Conservation (phyloP, 495 filamentous ascomycete genomes). For the Aspergillus asperescens region DNA sequence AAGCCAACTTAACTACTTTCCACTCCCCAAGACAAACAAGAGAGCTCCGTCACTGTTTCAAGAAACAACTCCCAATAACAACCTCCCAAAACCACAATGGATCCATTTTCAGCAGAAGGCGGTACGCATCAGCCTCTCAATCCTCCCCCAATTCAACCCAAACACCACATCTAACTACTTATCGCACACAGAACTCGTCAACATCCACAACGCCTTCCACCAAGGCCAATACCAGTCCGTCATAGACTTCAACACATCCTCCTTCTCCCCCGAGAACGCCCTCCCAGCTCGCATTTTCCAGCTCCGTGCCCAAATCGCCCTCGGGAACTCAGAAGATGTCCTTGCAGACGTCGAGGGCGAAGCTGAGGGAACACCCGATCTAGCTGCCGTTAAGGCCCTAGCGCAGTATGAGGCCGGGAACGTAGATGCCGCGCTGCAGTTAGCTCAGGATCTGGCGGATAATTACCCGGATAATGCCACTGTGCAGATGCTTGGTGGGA, state of each 20-base stretch:
- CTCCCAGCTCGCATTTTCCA: slow-evolving; percentile 73
- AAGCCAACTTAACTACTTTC: slow-evolving; percentile 28
- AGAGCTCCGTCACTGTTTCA: background rate
- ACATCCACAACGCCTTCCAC: slow-evolving; percentile 93
- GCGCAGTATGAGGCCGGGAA: slow-evolving; percentile 63
- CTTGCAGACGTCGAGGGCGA: slow-evolving; percentile 61
- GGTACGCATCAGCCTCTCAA: slow-evolving; percentile 37
- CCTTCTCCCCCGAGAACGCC: slow-evolving; percentile 70
- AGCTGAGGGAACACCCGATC: slow-evolving; percentile 55
- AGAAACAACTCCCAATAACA: background rate
- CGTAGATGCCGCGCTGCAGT: slow-evolving; percentile 52
- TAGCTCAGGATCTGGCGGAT: slow-evolving; percentile 61
- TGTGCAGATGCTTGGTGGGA: slow-evolving; percentile 76
- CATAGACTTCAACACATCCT: slow-evolving; percentile 69
- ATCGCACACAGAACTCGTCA: slow-evolving; percentile 72
- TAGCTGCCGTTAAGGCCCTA: slow-evolving; percentile 70
- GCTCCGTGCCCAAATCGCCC: slow-evolving; percentile 75
- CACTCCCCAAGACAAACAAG: slow-evolving; percentile 9
- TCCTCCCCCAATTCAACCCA: background rate
- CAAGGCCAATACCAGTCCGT: slow-evolving; percentile 82
- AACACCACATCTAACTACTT: slow-evolving; percentile 2
- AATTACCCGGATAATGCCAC: slow-evolving; percentile 64
- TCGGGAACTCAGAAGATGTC: slow-evolving; percentile 69
- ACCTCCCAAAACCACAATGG: slow-evolving; percentile 49
- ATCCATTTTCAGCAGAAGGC: slow-evolving; percentile 92